These are phyloP conservation scores for Torulaspora quercuum DNA, from an alignment of 805 yeast species.

Conservation along the genomic window DNA sequence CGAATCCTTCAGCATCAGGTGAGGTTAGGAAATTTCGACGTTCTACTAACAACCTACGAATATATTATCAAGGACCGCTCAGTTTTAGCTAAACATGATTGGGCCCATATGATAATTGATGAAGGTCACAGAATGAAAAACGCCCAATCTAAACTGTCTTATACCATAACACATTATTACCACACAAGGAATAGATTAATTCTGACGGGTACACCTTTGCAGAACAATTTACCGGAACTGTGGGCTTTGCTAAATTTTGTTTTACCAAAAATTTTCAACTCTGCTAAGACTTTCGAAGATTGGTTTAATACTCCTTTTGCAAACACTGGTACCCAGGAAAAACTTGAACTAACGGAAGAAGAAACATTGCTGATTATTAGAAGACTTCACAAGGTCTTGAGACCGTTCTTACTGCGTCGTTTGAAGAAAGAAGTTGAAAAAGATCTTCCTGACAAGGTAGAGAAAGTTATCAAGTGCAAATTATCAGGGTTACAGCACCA, in stretches of 20 bases:
- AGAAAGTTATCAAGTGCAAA: constrained; percentile 76
- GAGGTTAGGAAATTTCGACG: constrained; percentile 67
- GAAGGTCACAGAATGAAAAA: constrained; percentile 91
- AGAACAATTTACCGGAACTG: constrained; percentile 77
- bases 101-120: constrained; percentile 87
- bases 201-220: constrained; percentile 85
- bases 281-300: constrained; percentile 81
- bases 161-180: constrained; percentile 66
- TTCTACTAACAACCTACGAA: constrained; percentile 75
- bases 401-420: constrained; percentile 82
- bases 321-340: constrained; percentile 77
- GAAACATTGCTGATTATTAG: constrained; percentile 76
- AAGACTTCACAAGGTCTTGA: constrained; percentile 79
- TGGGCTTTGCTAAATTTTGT: constrained; percentile 84
- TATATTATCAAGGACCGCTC: constrained; percentile 77
- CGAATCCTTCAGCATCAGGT: constrained; percentile 61
- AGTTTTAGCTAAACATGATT: constrained; percentile 59
- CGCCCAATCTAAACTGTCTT: constrained; percentile 67
- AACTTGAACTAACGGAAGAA: constrained; percentile 79
- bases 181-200: constrained; percentile 74
- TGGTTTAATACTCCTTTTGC: constrained; percentile 91
- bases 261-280: constrained; percentile 78
- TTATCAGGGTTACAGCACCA: constrained; percentile 67
- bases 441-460: constrained; percentile 80
- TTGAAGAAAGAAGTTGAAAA: constrained; percentile 84